Evolutionary conservation across 768 basidiomycete species (phyloP).

Genomic region (Boletus barrowsii): DNA sequence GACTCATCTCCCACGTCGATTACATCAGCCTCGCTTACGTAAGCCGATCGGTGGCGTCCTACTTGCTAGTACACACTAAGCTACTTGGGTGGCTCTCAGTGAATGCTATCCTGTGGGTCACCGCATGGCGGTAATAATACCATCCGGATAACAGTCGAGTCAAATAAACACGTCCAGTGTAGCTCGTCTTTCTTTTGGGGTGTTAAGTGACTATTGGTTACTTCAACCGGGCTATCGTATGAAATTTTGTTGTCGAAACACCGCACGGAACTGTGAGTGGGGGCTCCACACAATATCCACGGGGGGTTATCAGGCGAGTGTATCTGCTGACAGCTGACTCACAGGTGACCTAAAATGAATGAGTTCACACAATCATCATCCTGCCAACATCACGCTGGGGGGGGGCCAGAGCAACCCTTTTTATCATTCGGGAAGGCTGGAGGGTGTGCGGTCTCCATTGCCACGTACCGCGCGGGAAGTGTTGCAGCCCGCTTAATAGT

Average conservation of each 20-base stretch:
- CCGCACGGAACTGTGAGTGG: neutral
- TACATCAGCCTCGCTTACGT: conserved; percentile 15
- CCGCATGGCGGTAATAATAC: neutral
- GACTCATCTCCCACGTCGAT: conserved; percentile 15
- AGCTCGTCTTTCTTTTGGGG: neutral
- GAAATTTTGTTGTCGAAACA: neutral
- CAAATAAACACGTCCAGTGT: neutral
- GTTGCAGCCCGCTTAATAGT: neutral
- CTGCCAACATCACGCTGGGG: neutral
- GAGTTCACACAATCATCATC: neutral
- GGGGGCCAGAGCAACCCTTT: neutral
- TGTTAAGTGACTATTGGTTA: too few relatives aligned
- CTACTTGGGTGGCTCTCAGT: too few relatives aligned
- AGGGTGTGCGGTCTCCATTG: neutral
- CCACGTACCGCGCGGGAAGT: neutral
- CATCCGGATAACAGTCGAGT: neutral
- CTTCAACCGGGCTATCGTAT: neutral
- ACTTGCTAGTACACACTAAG: too few relatives aligned
- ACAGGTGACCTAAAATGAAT: conserved; percentile 5
- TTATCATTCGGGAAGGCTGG: neutral
- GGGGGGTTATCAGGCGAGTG: neutral
- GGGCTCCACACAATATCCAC: neutral
- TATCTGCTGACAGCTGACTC: neutral
- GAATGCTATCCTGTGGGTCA: too few relatives aligned
- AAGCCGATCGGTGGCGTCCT: too few relatives aligned